Base-by-base conservation (phyloP, 2,329 filamentous ascomycete genomes). In the Fonsecaea nubica region DNA sequence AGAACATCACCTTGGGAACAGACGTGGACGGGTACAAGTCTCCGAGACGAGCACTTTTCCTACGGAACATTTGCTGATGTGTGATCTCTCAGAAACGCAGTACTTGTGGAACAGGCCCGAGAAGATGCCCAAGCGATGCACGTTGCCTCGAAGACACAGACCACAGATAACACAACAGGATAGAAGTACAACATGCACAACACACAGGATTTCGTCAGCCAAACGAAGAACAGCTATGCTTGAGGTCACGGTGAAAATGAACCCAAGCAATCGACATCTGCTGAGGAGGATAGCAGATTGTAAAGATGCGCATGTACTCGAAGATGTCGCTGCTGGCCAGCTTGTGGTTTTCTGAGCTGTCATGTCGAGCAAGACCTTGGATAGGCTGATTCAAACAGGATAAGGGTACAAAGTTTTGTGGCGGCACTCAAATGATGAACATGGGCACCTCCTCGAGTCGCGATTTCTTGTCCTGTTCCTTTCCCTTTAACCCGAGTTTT, bases 391-490 rank as follows among this genome's bases (percentile, higher is more conserved):
- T 48, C 18, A 61, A 36, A 54, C 40, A 36, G 42, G 48, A 61
- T 33, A 45, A 25, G 8, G 42, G 21, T 5, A 33, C 15, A 54
- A 36, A 36, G 30, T 35, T 18, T 55, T 6, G 25, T 10, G 30
- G 12, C 2, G 33, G 25, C 12, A n/a, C 63, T 79, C 74, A 80
- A 38, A 79, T 66, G 53, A 81, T 64, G 73, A 81, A 82, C 57
- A 78, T 81, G 42, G 80, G 80, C 53, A 82, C 78, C 72, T 81
- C 78, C 64, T 77, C 78, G 42, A 80, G 75, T 52, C 77, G 75
- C 36, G 77, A 76, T 70, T 77, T 77, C 65, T 78, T 63, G 36
- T 69, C 59, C 53, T 67, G 45, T 42, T 66, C 66, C 56, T 64
- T 63, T 5, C 57, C 58, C 30, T 56, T 64, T 32, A 48, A 52